Conservation (phyloP, 345 rosid species). For the Bruguiera gymnorhiza region DNA sequence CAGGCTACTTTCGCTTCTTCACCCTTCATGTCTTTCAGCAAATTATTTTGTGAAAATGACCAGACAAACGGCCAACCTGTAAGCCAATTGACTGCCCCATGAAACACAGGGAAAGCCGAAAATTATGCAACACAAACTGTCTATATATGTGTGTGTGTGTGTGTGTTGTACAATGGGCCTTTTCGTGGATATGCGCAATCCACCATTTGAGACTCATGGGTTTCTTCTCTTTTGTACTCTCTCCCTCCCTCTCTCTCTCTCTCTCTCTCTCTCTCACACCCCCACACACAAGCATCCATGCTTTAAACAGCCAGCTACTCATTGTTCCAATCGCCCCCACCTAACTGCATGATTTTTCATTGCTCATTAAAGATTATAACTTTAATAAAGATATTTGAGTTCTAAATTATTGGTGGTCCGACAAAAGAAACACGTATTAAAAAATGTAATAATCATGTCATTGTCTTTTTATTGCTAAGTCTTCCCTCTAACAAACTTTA, state of each 20-base stretch:
- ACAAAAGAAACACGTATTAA: constrained; percentile 15
- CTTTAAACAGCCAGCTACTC: background rate
- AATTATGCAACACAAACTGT: too few species aligned
- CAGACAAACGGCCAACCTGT: constrained; percentile 9
- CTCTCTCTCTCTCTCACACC: too few species aligned
- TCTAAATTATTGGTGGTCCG: constrained; percentile 37
- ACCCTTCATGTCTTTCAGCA: background rate
- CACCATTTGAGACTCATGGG: too few species aligned
- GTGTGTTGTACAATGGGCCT: too few species aligned
- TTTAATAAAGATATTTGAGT: constrained; percentile 17
- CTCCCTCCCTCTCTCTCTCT: too few species aligned
- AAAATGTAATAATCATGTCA: constrained; percentile 21
- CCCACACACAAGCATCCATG: too few species aligned
- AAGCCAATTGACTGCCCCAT: background rate
- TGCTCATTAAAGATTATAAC: background rate
- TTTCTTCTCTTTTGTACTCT: too few species aligned
- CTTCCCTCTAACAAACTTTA: background rate
- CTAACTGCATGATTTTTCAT: constrained; percentile 8
- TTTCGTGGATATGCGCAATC: too few species aligned
- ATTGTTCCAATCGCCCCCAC: background rate
- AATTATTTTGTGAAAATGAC: constrained; percentile 19
- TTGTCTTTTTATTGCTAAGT: constrained; percentile 9
- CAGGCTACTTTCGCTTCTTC: background rate
- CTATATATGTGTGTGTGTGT: too few species aligned
- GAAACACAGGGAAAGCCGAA: background rate